These are phyloP conservation scores for Sonneratia alba DNA, from an alignment of 345 rosid species.

Conservation along the genomic window DNA sequence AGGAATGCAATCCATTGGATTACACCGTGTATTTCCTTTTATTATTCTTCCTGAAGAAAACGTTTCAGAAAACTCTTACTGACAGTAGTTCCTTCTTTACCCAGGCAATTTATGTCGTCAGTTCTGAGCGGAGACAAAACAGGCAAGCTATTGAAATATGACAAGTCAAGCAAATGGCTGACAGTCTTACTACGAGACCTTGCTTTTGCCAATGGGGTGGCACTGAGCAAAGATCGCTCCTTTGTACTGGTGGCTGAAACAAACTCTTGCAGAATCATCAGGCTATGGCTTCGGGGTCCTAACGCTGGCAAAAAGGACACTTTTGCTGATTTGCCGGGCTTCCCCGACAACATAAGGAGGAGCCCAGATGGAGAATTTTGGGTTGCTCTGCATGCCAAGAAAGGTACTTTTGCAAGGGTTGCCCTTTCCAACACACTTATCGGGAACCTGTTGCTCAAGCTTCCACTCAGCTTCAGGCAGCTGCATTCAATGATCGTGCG, in stretches of 20 bases:
- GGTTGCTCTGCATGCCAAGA: constrained; percentile 70
- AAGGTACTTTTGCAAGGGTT: constrained; percentile 32
- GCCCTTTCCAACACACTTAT: constrained; percentile 27
- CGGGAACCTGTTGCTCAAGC: constrained; percentile 31
- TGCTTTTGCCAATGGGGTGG: constrained; percentile 67
- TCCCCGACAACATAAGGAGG: constrained; percentile 58
- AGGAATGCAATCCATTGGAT: not conserved
- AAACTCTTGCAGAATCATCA: constrained; percentile 27
- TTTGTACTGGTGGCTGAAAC: constrained; percentile 53
- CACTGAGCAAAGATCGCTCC: constrained; percentile 52
- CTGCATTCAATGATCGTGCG: constrained; percentile 49
- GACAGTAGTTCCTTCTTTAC: constrained; percentile 4
- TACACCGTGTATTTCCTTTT: not conserved
- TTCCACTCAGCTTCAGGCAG: constrained; percentile 35
- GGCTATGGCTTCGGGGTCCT: constrained; percentile 42
- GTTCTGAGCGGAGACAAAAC: constrained; percentile 41
- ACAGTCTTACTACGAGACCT: constrained; percentile 38
- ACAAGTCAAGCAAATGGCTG: constrained; percentile 43
- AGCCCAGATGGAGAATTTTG: constrained; percentile 53
- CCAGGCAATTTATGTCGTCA: constrained; percentile 47
- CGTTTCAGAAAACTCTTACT: not conserved
- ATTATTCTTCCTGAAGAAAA: not conserved
- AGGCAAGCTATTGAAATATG: constrained; percentile 57
- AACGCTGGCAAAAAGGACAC: constrained; percentile 27
- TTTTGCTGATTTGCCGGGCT: constrained; percentile 52